Evolutionary conservation across 2,329 filamentous ascomycete genomes (phyloP), one percentile per base, ranked within the genome.

Genomic region (Intubia oerlemansii): DNA sequence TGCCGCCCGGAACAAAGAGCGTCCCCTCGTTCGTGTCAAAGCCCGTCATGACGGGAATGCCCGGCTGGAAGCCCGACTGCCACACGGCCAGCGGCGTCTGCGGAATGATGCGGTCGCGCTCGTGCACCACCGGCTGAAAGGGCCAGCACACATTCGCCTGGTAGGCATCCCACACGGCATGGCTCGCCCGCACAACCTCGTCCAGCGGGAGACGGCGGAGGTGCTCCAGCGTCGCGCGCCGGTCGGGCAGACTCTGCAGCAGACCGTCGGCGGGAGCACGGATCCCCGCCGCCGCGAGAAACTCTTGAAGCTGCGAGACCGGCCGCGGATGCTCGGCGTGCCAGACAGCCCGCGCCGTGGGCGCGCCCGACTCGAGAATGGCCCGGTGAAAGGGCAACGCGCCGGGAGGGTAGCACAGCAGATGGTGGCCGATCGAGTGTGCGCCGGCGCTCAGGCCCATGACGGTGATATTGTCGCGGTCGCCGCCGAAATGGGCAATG

Each of bases 11-110:
- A 1, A 78, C 62, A 41, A 79, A 80, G 21, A 56, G 44, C 1
- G 66, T 59, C 11, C 73, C 75, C 44, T 81, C 75, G 40, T 79
- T 69, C 22, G 66, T 63, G 46, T 70, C 72, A 52, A 70, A 80
- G 7, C 74, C 74, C 0, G 71, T 77, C 27, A 81, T 49, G 27
- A 80, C 58, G 7, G 69, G 66, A 7, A 72, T 53, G n/a, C n/a
- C n/a, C n/a, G n/a, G n/a, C n/a, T n/a, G n/a, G n/a, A n/a, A n/a
- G n/a, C n/a, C n/a, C n/a, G n/a, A 36, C 16, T 52, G 44, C 66
- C 66, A 74, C n/a, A 59, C 56, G n/a, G 56, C 50, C 10, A 73
- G 53, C 4, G 73, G 72, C 9, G 60, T 48, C 16, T 58, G 52
- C 3, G 58, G 53, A 30, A 79, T 66, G 10, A 71, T 45, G 10